Conservation (phyloP, 164 flowering plant genomes). For the Pachysandra terminalis region DNA sequence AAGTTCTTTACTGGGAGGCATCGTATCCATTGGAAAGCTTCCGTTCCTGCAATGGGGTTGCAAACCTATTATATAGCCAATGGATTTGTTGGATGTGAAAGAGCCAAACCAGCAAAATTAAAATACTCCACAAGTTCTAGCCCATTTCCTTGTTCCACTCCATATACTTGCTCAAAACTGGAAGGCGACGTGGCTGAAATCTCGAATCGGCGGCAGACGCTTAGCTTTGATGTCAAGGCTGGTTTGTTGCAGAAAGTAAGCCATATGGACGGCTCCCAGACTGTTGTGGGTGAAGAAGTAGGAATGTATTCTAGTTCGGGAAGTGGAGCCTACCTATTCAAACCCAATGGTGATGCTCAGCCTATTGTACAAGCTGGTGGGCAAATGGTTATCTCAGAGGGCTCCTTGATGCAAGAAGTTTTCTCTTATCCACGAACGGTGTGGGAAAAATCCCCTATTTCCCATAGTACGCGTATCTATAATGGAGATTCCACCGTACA, state of each 20-base stretch:
- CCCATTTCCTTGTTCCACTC: slow-evolving; percentile 51
- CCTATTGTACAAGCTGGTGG: slow-evolving; percentile 59
- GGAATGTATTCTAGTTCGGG: slow-evolving; percentile 83
- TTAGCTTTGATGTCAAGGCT: slow-evolving; percentile 55
- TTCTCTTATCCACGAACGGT: slow-evolving; percentile 68
- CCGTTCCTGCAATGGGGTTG: slow-evolving; percentile 88
- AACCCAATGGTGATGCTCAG: slow-evolving; percentile 80
- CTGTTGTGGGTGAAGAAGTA: slow-evolving; percentile 71
- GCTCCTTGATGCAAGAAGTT: slow-evolving; percentile 78
- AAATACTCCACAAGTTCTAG: slow-evolving; percentile 34
- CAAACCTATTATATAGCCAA: slow-evolving; percentile 79
- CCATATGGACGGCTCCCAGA: slow-evolving; percentile 41
- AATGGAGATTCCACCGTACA: slow-evolving; percentile 56
- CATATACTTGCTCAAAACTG: slow-evolving; percentile 65
- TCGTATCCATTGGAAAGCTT: slow-evolving; percentile 78
- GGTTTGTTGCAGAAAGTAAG: slow-evolving; percentile 70
- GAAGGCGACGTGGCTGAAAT: slow-evolving; percentile 51
- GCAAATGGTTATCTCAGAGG: slow-evolving; percentile 59
- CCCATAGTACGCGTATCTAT: slow-evolving; percentile 84
- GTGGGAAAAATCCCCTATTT: slow-evolving; percentile 67
- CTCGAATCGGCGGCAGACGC: slow-evolving; percentile 50
- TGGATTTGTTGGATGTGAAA: slow-evolving; percentile 76
- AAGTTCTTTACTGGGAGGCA: slow-evolving; percentile 78
- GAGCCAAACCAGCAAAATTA: slow-evolving; percentile 65
- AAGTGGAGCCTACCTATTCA: slow-evolving; percentile 97